Evolutionary conservation across 1,284 basidiomycete genomes (phyloP).

Genomic region (Thelephora terrestris): DNA sequence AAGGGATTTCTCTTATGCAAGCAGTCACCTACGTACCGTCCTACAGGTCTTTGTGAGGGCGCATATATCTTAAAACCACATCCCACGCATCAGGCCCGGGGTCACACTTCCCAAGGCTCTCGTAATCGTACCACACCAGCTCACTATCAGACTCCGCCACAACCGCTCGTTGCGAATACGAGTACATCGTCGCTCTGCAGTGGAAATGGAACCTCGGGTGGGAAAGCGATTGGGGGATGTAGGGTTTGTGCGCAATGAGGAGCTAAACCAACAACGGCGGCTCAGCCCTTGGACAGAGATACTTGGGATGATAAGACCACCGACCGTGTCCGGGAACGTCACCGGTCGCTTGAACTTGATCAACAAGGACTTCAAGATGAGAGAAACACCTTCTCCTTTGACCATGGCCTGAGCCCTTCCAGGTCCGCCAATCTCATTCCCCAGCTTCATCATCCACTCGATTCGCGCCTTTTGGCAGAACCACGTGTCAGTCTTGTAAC

Average conservation of each 20-base stretch:
- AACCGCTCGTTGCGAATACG: conserved; percentile 45
- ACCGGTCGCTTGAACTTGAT: conserved; percentile 59
- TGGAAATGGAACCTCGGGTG: conserved; percentile 35
- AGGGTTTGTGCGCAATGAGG: conserved; percentile 49
- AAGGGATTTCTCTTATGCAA: too few relatives aligned
- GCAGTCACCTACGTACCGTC: too few relatives aligned
- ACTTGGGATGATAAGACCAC: conserved; percentile 12
- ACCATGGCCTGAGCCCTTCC: conserved; percentile 44
- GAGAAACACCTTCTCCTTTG: conserved; percentile 30
- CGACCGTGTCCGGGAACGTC: conserved; percentile 60
- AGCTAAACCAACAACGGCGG: conserved; percentile 27
- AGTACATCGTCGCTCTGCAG: conserved; percentile 47
- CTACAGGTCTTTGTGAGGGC: too few relatives aligned
- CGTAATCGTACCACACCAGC: conserved; percentile 71
- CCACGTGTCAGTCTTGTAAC: background rate
- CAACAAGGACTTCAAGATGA: conserved; percentile 63
- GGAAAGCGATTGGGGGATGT: conserved; percentile 15
- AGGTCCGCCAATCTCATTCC: conserved; percentile 47
- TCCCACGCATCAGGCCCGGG: conserved; percentile 36
- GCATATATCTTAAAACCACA: conserved; percentile 4
- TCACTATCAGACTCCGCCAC: conserved; percentile 55
- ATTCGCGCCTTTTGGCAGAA: conserved; percentile 36
- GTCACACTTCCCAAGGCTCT: conserved; percentile 49
- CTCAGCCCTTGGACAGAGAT: conserved; percentile 1
- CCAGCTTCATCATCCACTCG: conserved; percentile 49